Evolutionary conservation across 768 basidiomycete species (phyloP).

Genomic region (Lanmaoa pseudosensibilis): DNA sequence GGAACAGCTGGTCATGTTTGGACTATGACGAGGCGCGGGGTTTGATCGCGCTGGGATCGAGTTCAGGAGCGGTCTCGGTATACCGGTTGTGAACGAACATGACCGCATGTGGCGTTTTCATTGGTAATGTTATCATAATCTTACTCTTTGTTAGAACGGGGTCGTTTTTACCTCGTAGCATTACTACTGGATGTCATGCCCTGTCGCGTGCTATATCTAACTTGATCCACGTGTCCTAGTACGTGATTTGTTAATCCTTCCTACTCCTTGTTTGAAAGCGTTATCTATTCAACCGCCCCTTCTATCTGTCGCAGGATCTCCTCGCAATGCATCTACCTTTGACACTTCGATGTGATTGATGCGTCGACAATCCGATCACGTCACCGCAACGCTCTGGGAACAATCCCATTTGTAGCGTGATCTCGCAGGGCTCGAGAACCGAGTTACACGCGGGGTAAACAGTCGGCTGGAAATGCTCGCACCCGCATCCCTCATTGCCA

Average conservation of each 20-base stretch:
- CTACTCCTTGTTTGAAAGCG: not conserved
- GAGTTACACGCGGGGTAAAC: not conserved
- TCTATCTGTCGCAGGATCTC: conserved; percentile 10
- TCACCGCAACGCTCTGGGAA: not conserved
- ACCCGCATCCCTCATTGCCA: not conserved
- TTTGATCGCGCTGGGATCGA: conserved; percentile 52
- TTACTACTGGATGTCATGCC: not conserved
- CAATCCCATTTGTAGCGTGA: not conserved
- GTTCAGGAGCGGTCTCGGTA: conserved; percentile 47
- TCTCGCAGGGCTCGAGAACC: not conserved
- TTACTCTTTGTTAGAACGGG: not conserved
- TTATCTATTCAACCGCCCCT: not conserved
- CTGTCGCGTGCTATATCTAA: not conserved
- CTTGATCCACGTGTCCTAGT: not conserved
- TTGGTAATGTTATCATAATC: not conserved
- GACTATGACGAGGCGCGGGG: conserved; percentile 63
- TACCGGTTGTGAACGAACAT: conserved; percentile 19
- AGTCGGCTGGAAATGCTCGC: not conserved
- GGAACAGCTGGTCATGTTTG: conserved; percentile 48
- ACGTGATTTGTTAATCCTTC: conserved; percentile 3
- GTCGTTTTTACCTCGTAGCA: not conserved
- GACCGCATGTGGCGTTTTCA: not conserved
- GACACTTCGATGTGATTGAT: conserved; percentile 3
- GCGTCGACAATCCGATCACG: conserved; percentile 4
- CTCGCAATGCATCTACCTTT: not conserved